These are phyloP conservation scores for Scolecobasidium constrictum DNA, from an alignment of 2,329 filamentous ascomycete genomes.

Conservation along the genomic window DNA sequence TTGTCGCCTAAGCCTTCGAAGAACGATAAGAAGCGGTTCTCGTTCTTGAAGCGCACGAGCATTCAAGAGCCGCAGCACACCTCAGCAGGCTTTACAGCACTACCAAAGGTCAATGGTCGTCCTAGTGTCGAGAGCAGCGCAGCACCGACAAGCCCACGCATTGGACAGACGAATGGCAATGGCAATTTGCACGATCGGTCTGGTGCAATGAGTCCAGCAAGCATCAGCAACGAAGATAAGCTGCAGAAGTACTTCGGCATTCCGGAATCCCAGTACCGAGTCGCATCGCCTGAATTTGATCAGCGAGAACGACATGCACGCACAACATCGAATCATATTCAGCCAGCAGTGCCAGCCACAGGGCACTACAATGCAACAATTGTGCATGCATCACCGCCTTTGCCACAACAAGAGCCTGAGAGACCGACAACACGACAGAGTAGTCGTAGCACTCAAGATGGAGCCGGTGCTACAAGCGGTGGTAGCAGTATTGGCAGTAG, in stretches of 20 bases:
- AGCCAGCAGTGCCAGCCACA: not conserved
- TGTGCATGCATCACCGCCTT: not conserved
- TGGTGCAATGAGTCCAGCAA: not conserved
- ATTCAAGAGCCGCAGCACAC: not conserved
- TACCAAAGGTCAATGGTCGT: not conserved
- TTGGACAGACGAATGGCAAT: not conserved
- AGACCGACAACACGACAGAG: conserved; percentile 12
- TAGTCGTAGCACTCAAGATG: conserved; percentile 24
- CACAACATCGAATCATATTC: not conserved
- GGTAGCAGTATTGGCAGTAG: conserved; percentile 23
- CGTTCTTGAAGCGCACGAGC: not conserved
- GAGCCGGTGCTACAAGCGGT: conserved; percentile 24
- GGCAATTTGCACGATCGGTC: not conserved
- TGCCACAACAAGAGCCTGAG: not conserved
- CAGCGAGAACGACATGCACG: not conserved
- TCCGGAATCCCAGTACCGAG: conserved; percentile 2
- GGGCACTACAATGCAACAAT: not conserved
- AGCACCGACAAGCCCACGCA: not conserved
- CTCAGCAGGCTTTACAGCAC: not conserved
- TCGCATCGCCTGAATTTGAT: not conserved
- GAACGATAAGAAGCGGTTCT: not conserved
- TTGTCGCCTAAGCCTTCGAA: not conserved
- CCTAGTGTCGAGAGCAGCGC: not conserved
- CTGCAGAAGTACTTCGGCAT: conserved; percentile 9
- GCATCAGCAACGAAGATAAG: conserved; percentile 4